Conservation (phyloP, 495 filamentous ascomycete genomes). For the Aspergillus asperescens region DNA sequence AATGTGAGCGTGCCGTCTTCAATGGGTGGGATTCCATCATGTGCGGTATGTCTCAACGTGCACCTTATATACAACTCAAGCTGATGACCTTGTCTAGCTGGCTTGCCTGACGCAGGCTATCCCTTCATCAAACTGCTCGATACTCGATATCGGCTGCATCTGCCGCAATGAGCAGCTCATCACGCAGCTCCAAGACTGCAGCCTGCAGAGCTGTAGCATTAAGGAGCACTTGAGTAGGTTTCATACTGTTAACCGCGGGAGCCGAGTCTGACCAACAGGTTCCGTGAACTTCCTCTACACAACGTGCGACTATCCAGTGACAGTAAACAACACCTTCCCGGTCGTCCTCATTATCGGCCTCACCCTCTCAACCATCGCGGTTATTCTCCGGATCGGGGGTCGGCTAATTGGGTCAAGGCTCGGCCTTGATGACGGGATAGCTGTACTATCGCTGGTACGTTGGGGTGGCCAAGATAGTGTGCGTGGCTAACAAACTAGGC, state of each 20-base stretch:
- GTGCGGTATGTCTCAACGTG: neutral
- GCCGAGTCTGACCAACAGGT: neutral
- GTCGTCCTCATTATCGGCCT: neutral
- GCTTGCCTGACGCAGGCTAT: neutral
- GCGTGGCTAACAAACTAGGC: neutral
- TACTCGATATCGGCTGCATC: slow-evolving; percentile 1
- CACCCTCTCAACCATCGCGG: neutral
- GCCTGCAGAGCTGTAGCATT: neutral
- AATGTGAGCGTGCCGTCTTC: too few relatives aligned
- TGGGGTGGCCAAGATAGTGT: neutral
- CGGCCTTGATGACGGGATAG: neutral
- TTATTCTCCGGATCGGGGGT: neutral
- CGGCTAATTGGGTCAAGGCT: slow-evolving; percentile 1
- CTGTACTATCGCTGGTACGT: neutral
- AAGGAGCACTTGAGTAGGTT: slow-evolving; percentile 1
- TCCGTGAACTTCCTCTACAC: neutral
- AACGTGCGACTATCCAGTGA: neutral
- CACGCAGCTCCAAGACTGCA: neutral
- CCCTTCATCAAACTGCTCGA: neutral
- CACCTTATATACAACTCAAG: neutral
- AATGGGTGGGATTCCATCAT: neutral
- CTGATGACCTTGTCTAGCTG: neutral
- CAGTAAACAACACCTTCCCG: neutral
- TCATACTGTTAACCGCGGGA: too few relatives aligned
- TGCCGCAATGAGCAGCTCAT: neutral